Evolutionary conservation across 495 filamentous ascomycete species (phyloP).

Genomic region (Ascodesmis nigricans): DNA sequence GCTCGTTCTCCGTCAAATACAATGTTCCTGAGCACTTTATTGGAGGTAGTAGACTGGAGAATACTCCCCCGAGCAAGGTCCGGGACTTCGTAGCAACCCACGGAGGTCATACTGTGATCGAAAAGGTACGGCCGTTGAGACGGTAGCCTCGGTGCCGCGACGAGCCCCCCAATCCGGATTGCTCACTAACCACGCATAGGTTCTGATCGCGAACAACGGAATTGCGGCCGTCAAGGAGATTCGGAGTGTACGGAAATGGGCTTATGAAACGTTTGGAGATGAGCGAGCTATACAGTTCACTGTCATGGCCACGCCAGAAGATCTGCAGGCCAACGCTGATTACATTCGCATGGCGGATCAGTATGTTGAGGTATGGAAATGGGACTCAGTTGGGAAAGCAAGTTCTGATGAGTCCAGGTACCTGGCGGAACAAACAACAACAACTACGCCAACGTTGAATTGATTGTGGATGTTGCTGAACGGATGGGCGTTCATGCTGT

Average conservation of each 20-base stretch:
- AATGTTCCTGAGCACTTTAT: conserved; percentile 82
- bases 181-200: conserved; percentile 29
- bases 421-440: conserved; percentile 99
- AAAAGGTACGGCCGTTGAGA: conserved; percentile 42
- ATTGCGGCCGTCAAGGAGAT: conserved; percentile 99
- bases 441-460: conserved; percentile 98
- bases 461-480: conserved; percentile 98
- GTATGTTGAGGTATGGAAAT: conserved; percentile 66
- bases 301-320: conserved; percentile 98
- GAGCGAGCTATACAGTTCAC: conserved; percentile 97
- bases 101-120: conserved; percentile 93
- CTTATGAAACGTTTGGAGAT: conserved; percentile 97
- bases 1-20: conserved; percentile 42
- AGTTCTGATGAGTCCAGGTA: conserved; percentile 27
- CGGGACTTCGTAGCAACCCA: conserved; percentile 84
- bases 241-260: conserved; percentile 96
- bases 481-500: conserved; percentile 95
- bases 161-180: background rate
- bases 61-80: conserved; percentile 53
- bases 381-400: background rate
- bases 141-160: too few species aligned
- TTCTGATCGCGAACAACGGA: conserved; percentile 98
- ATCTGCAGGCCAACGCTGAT: conserved; percentile 91
- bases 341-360: conserved; percentile 99
- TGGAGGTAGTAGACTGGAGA: conserved; percentile 68